phyloP scores from a whole-genome alignment of 352 stramenopile species.

The Phytophthora europaea region DNA sequence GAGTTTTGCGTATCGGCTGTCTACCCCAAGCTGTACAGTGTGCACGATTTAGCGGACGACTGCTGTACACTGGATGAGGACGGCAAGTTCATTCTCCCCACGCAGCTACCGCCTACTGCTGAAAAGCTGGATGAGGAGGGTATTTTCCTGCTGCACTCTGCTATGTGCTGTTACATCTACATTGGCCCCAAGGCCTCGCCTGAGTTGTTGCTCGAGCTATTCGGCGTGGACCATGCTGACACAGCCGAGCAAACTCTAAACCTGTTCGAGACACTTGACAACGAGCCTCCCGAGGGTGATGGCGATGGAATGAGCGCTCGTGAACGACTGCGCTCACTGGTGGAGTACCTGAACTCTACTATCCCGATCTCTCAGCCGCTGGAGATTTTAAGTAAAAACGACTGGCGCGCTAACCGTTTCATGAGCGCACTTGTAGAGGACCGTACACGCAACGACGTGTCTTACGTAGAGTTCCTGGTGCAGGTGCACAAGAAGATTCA shows the following conservation, averaged over 20 bases:
- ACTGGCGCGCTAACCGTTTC: slow-evolving; percentile 87
- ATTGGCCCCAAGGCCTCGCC: slow-evolving; percentile 75
- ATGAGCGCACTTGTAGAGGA: slow-evolving; percentile 91
- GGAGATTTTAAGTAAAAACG: slow-evolving; percentile 87
- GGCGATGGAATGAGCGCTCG: slow-evolving; percentile 62
- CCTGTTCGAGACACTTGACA: slow-evolving; percentile 75
- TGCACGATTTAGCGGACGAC: slow-evolving; percentile 88
- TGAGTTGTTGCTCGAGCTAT: slow-evolving; percentile 87
- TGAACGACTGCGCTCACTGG: slow-evolving; percentile 72
- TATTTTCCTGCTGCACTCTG: slow-evolving; percentile 90
- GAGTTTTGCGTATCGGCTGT: slow-evolving; percentile 89
- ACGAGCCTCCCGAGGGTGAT: slow-evolving; percentile 40
- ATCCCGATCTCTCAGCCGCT: slow-evolving; percentile 87
- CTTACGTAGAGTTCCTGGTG: slow-evolving; percentile 92
- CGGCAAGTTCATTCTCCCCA: slow-evolving; percentile 81
- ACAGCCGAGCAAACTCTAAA: slow-evolving; percentile 77
- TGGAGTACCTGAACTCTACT: slow-evolving; percentile 85
- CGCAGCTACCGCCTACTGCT: slow-evolving; percentile 80
- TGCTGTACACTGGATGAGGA: slow-evolving; percentile 85
- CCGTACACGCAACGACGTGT: slow-evolving; percentile 86
- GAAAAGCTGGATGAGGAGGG: slow-evolving; percentile 89
- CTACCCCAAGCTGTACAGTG: slow-evolving; percentile 90
- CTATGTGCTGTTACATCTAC: slow-evolving; percentile 91
- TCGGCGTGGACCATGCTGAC: slow-evolving; percentile 85
- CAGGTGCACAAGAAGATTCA: slow-evolving; percentile 94